Conservation (phyloP, 108 stramenopile genomes). For the Pseudonitzschia delicatissima region DNA sequence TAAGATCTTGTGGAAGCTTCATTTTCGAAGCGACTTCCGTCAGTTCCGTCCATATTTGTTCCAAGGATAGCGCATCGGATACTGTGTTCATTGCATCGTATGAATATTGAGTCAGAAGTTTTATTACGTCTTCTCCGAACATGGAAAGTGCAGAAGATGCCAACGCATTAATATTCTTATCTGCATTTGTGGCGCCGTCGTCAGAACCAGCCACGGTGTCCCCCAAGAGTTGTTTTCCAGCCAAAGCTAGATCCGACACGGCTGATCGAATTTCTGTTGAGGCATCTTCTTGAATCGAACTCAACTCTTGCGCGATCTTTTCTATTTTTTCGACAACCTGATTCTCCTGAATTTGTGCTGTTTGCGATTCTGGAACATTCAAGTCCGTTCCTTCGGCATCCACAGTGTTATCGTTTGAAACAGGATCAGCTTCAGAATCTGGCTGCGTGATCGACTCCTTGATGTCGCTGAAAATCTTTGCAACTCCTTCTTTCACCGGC, state of each 20-base stretch:
- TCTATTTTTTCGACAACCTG: not conserved
- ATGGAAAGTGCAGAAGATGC: not conserved
- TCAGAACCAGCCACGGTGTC: not conserved
- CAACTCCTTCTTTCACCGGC: no score
- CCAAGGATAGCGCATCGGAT: slow-evolving; percentile 1
- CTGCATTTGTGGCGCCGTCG: not conserved
- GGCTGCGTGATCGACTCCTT: no score
- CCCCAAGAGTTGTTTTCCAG: not conserved
- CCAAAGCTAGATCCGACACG: not conserved
- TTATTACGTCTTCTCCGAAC: not conserved
- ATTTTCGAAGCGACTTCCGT: not conserved
- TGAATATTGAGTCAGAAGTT: not conserved
- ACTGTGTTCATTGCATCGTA: not conserved
- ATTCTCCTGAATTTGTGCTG: not conserved
- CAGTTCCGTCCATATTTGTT: not conserved
- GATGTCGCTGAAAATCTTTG: no score
- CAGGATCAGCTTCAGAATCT: no score
- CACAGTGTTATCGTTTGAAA: no score
- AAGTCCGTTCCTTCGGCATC: no score
- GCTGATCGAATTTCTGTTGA: not conserved
- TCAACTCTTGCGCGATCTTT: not conserved
- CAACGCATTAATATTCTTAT: not conserved
- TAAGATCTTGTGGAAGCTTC: not conserved
- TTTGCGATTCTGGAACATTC: not conserved
- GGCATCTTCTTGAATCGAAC: not conserved